Conservation (phyloP, 108 stramenopile genomes). For the Cyclotella cryptica region DNA sequence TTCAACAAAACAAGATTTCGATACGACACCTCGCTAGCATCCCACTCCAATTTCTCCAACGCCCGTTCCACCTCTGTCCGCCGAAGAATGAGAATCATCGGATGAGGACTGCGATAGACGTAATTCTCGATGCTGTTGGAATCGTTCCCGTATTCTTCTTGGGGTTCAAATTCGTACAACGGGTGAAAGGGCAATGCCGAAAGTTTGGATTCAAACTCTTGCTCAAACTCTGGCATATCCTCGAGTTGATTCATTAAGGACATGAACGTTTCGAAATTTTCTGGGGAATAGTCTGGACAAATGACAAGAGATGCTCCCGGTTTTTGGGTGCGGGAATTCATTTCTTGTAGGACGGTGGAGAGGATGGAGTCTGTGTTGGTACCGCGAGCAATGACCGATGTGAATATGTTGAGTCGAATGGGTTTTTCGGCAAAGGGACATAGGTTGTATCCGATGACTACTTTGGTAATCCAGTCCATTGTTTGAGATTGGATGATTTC, state of each 20-base stretch:
- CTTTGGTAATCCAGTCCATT: conserved; percentile 67
- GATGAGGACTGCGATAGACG: conserved; percentile 81
- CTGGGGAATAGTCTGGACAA: conserved; percentile 73
- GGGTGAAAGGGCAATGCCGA: conserved; percentile 88
- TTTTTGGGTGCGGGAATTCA: conserved; percentile 26
- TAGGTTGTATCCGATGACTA: conserved; percentile 77
- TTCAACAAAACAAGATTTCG: conserved; percentile 72
- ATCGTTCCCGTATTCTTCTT: conserved; percentile 14
- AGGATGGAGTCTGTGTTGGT: conserved; percentile 57
- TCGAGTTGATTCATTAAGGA: conserved; percentile 56
- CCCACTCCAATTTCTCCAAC: conserved; percentile 71
- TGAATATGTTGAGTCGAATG: conserved; percentile 45
- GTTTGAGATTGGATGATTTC: conserved; percentile 54
- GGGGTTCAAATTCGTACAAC: conserved; percentile 61
- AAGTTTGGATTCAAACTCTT: conserved; percentile 53
- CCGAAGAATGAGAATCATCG: conserved; percentile 82
- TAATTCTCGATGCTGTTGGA: conserved; percentile 65
- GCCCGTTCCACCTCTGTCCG: conserved; percentile 77
- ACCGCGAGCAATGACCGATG: conserved; percentile 59
- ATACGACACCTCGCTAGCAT: conserved; percentile 75
- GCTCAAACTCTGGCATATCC: conserved; percentile 57
- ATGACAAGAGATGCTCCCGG: conserved; percentile 74
- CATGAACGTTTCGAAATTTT: conserved; percentile 66
- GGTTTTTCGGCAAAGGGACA: conserved; percentile 87
- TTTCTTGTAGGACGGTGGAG: conserved; percentile 53